Evolutionary conservation across 1,284 basidiomycete genomes (phyloP), one percentile per base, ranked within the genome.

Genomic region (Mrakiaceae sp.): DNA sequence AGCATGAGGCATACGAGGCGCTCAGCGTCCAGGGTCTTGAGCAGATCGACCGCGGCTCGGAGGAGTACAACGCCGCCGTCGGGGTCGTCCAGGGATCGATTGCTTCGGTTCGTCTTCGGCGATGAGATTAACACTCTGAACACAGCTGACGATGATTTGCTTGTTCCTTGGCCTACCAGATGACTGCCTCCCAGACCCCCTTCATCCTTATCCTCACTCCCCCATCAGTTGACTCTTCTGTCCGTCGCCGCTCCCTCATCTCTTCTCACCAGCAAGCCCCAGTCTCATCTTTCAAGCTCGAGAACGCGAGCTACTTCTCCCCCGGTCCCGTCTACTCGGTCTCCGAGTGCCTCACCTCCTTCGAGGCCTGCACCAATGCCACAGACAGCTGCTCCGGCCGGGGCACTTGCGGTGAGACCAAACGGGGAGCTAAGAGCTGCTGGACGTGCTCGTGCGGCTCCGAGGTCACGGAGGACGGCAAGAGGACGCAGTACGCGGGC

Each of bases 401-500:
- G 58, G 88, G 88, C 0, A 71, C 81, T 67, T 90, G 88, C 69
- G 78, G 61, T 12, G 74, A 79, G 61, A 82, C 81, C 43, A 80
- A 76, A 57, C 85, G 83, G 68, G 81, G 82, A 5, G 86, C 84
- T 14, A 79, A 80, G 66, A 83, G 82, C 5, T 90, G 88, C 73
- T 90, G 82, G 70, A 81, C 87, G 2, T 90, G 88, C 72, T 77
- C 81, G 8, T 90, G 88, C 71, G 73, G 76, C 3, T 75, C 77
- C 9, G 86, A 85, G 42, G 77, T 75, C 65, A 76, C 77, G 62
- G 68, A 70, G 55, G 73, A 80, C 61, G 80, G 83, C 7, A 80
- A 82, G 72, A 82, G 80, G 4, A 81, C 84, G 69, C 74, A 76
- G 44, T 90, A 87, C 87, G 87, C 81, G 0, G 88, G 88, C 5